Evolutionary conservation across 2,329 filamentous ascomycete species (phyloP).

Genomic region (Chaetomiaceae sp.): DNA sequence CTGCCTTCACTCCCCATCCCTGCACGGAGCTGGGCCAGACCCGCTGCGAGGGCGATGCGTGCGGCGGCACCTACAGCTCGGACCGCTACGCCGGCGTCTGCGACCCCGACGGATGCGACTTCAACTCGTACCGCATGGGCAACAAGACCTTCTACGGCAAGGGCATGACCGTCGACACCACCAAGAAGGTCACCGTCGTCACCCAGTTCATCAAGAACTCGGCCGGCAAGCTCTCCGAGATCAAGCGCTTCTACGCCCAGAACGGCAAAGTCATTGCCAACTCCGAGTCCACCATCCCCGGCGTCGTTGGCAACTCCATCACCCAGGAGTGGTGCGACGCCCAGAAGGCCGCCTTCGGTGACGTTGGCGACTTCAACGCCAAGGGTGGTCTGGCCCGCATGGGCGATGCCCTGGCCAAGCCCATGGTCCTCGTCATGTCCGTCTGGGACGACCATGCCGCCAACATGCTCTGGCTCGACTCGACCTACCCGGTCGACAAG

Average conservation of each 20-base stretch:
- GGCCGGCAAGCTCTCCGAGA: conserved; percentile 53
- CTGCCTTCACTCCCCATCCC: conserved; percentile 62
- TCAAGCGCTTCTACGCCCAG: conserved; percentile 64
- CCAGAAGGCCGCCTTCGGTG: conserved; percentile 55
- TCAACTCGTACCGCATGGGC: conserved; percentile 65
- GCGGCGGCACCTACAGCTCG: conserved; percentile 49
- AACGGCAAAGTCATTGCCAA: conserved; percentile 56
- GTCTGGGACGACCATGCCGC: conserved; percentile 62
- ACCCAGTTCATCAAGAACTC: conserved; percentile 56
- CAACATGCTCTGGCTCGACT: conserved; percentile 74
- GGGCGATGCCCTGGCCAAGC: conserved; percentile 40
- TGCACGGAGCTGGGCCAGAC: conserved; percentile 49
- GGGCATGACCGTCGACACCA: conserved; percentile 55
- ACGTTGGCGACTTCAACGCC: conserved; percentile 48
- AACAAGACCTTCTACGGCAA: conserved; percentile 59
- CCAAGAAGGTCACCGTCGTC: conserved; percentile 58
- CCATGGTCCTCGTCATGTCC: conserved; percentile 48
- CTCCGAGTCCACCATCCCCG: conserved; percentile 38
- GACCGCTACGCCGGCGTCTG: conserved; percentile 59
- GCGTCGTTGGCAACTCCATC: conserved; percentile 45
- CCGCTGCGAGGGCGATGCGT: conserved; percentile 47
- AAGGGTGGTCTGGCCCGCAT: conserved; percentile 58
- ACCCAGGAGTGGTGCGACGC: conserved; percentile 54
- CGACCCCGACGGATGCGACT: conserved; percentile 67
- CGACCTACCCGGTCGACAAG: conserved; percentile 52